Base-by-base conservation (phyloP, 1,284 basidiomycete species). In the Naganishia cerealis region DNA sequence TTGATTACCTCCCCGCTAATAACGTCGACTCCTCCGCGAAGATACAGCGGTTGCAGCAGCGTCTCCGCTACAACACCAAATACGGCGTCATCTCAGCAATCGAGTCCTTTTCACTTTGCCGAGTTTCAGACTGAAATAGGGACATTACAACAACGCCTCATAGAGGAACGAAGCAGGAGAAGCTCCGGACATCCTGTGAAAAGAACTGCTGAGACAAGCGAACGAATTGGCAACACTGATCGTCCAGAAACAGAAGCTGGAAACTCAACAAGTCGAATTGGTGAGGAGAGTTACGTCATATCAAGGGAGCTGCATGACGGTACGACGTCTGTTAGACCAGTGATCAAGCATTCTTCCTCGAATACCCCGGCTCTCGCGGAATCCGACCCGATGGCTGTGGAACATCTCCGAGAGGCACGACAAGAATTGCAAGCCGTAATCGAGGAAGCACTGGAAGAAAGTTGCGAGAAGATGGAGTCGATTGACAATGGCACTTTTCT, bases 371-470 rank as follows among this genome's bases (percentile, higher is more conserved):
- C 40, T 21, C 36, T 43, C 15, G 21, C 12, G 24, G 55, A 57
- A 57, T 36, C 43, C 15, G 57, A 59, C 24, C 33, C 50, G n/a
- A 50, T 13, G 6, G 65, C 42, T 21, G 33, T 46, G 29, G 58
- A 56, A 12, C 57, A 67, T 29, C 55, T 67, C 16, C 38, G 59
- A 21, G 52, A 39, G 9, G 66, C 66, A 3, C 55, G 66, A 33
- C 52, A 67, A 26, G 53, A 55, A 36, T 61, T 67, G 18, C 40
- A 67, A 53, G 61, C 61, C 38, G 61, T 63, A 15, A 16, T 63
- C 13, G 61, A 63, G 24, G 61, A 63, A 42, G 50, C 50, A 3
- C 29, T 63, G 7, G 61, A 36, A 13, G 61, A 52, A n/a, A 50
- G 21, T 50, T 50, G 46, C 21, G 21, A 3, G 7, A 50, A 50